Conservation (phyloP, 352 stramenopile species). For the Phytopythium ostracodes region DNA sequence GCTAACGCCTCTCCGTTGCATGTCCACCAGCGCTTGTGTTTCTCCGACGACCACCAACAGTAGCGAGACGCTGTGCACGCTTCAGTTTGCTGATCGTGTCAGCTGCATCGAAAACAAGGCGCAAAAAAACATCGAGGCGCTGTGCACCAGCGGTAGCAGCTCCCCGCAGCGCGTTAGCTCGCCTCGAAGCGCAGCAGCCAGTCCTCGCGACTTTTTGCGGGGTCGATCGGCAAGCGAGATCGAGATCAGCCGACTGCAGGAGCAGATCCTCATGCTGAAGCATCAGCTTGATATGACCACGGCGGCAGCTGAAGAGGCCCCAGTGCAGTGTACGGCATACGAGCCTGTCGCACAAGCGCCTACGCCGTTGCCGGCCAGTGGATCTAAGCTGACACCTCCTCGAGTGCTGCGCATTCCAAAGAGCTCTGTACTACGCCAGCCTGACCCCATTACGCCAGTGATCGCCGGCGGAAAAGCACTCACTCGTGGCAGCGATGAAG, state of each 20-base stretch:
- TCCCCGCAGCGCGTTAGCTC: conserved; percentile 8
- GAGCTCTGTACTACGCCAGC: neutral
- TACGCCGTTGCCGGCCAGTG: neutral
- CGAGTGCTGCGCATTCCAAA: neutral
- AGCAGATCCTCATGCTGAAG: conserved; percentile 38
- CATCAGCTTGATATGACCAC: conserved; percentile 24
- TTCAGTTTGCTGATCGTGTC: conserved; percentile 73
- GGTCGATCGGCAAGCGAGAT: conserved; percentile 27
- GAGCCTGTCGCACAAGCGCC: neutral
- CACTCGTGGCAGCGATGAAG: neutral
- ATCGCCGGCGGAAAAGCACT: neutral
- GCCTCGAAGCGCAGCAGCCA: conserved; percentile 2
- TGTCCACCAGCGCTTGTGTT: conserved; percentile 50
- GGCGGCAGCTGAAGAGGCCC: conserved; percentile 4
- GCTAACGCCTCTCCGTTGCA: conserved; percentile 1
- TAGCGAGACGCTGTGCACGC: conserved; percentile 57
- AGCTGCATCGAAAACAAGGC: conserved; percentile 78
- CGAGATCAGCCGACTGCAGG: conserved; percentile 38
- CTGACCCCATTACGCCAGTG: neutral
- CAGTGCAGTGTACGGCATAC: conserved; percentile 8
- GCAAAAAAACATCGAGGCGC: conserved; percentile 49
- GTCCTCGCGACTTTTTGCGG: conserved; percentile 6
- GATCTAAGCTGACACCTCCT: conserved; percentile 1
- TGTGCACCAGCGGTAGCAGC: neutral
- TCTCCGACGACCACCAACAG: conserved; percentile 45